phyloP scores from a whole-genome alignment of 2,329 filamentous ascomycete genomes.

The Clonostachys chloroleuca region DNA sequence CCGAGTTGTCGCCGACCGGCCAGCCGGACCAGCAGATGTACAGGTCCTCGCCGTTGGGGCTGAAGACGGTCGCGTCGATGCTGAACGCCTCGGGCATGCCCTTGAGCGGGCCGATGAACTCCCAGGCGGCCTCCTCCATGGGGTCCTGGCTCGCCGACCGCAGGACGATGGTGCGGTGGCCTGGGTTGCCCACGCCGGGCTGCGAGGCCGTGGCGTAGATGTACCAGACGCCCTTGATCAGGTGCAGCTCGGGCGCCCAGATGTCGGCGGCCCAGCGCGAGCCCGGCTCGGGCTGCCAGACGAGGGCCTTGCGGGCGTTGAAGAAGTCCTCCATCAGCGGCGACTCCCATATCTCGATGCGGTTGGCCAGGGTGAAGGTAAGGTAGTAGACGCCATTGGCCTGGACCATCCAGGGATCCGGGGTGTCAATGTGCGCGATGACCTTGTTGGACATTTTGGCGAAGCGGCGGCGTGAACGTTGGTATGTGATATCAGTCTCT shows the following conservation, averaged over 20 bases:
- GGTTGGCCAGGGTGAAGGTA: constrained; percentile 23
- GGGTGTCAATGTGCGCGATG: constrained; percentile 18
- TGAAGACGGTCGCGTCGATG: constrained; percentile 9
- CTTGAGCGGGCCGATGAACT: constrained; percentile 6
- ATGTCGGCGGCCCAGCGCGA: constrained; percentile 11
- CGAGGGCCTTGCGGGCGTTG: constrained; percentile 11
- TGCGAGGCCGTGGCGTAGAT: constrained; percentile 7
- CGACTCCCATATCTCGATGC: constrained; percentile 25
- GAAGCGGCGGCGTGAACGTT: too few species aligned
- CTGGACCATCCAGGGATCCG: constrained; percentile 20
- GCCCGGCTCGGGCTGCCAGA: constrained; percentile 13
- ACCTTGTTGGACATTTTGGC: constrained; percentile 17
- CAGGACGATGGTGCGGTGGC: constrained; percentile 4
- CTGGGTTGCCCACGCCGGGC: constrained; percentile 1
- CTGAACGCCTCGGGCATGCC: constrained; percentile 7
- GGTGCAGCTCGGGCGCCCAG: constrained; percentile 14
- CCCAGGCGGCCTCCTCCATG: constrained; percentile 4
- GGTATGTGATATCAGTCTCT: too few species aligned
- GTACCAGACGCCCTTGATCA: constrained; percentile 11
- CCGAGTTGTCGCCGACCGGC: constrained; percentile 5
- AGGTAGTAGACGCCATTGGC: constrained; percentile 18
- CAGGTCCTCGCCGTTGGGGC: constrained; percentile 6
- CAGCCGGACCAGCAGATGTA: constrained; percentile 8
- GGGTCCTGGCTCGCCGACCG: constrained; percentile 3
- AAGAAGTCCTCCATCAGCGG: constrained; percentile 19